Base-by-base conservation (phyloP, 1,139 yeast genomes). In the Debaryomycetaceae sp. region DNA sequence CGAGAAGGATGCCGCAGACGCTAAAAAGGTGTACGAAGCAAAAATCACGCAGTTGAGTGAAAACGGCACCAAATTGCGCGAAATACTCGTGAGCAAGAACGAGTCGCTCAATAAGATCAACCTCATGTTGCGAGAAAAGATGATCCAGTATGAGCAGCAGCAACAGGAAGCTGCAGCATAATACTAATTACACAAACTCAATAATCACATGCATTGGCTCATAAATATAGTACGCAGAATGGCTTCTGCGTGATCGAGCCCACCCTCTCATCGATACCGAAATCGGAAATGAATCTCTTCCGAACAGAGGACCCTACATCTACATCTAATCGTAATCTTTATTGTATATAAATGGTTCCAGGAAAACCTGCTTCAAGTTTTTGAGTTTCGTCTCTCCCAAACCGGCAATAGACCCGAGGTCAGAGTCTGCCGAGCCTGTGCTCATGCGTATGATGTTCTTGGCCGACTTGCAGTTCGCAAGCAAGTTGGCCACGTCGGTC, bases 61-160 rank as follows among this genome's bases (percentile, higher is more conserved):
- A 34, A 95, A 90, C 50, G 67, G 83, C 13, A 66, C 66, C 18
- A 87, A 85, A 45, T 65, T 90, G 41, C 79, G 77, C 40, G 74
- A 68, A 23, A 78, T 90, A 22, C 75, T 90, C 37, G 68, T 68
- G 34, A 82, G 76, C 43, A 80, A 80, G 51, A 57, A 69, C 32
- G 70, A 67, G 21, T 48, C 65, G 25, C 50, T 73, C 42, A 68
- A 70, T 39, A 63, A 64, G 32, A 62, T 74, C 26, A 75, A 73
- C 39, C 52, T 61, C 44, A 64, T 68, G n/a, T 60, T 75, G 48
- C 48, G 70, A 35, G 49, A 47, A 29, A 62, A 59, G 42, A 61
- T 64, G 49, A 49, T 61, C 27, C 67, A 62, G 36, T 55, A 58
- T 43, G 68, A 62, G 38, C 55, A 58, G 36, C 56, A 57, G 31